Conservation (phyloP, 2,329 filamentous ascomycete species). For the Talaromyces piceae region DNA sequence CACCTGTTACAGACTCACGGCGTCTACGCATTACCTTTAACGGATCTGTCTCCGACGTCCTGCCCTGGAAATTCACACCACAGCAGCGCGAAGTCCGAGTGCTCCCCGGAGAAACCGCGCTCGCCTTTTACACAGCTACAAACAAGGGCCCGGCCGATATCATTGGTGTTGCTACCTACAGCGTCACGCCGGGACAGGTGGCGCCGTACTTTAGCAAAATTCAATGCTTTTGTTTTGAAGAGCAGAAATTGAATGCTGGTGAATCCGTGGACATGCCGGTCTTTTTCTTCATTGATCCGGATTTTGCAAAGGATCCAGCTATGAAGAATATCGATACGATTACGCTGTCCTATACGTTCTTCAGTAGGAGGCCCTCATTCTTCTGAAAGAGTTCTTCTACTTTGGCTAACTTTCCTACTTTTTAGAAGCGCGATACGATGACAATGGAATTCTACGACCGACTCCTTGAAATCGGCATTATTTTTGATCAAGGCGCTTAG, state of each 20-base stretch:
- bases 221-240: slow-evolving; percentile 98
- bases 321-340: slow-evolving; percentile 95
- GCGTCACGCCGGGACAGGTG: slow-evolving; percentile 89
- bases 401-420: background rate
- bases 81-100: slow-evolving; percentile 96
- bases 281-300: slow-evolving; percentile 97
- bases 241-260: slow-evolving; percentile 84
- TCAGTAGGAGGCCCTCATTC: slow-evolving; percentile 58
- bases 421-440: slow-evolving; percentile 74
- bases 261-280: slow-evolving; percentile 99
- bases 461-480: slow-evolving; percentile 32
- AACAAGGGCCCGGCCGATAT: slow-evolving; percentile 88
- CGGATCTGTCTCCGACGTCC: slow-evolving; percentile 84
- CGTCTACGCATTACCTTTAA: slow-evolving; percentile 95
- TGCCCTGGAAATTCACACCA: slow-evolving; percentile 95
- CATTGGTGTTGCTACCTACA: slow-evolving; percentile 96
- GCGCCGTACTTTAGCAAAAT: slow-evolving; percentile 99
- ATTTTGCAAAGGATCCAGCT: slow-evolving; percentile 81
- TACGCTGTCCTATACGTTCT: slow-evolving; percentile 95
- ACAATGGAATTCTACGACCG: slow-evolving; percentile 63
- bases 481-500: slow-evolving; percentile 4
- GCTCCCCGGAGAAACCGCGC: slow-evolving; percentile 87
- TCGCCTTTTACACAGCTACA: slow-evolving; percentile 96
- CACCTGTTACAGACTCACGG: slow-evolving; percentile 70
- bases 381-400: background rate